Conservation (phyloP, 768 basidiomycete species). For the Candolleomyces efflorescens region DNA sequence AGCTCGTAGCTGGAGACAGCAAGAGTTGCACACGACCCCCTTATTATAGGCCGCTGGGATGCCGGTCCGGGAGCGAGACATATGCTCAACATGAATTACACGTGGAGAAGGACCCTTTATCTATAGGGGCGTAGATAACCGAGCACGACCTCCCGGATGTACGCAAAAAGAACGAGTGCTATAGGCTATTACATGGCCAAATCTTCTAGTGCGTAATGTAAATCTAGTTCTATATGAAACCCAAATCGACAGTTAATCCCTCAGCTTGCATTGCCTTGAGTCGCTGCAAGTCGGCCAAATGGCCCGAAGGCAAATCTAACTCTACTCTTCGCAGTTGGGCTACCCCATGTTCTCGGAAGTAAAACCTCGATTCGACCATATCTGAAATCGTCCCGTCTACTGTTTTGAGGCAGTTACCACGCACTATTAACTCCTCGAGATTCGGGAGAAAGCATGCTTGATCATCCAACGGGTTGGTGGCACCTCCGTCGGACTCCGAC, state of each 20-base stretch:
- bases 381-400: constrained; percentile 26
- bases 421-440: constrained; percentile 25
- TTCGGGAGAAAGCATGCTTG: constrained; percentile 19
- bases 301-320: constrained; percentile 25
- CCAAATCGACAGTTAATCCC: constrained; percentile 26
- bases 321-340: constrained; percentile 25
- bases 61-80: background rate
- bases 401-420: constrained; percentile 24
- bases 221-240: background rate
- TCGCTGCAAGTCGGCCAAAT: constrained; percentile 25
- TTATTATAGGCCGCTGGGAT: background rate
- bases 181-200: no score
- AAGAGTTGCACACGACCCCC: constrained; percentile 2
- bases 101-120: background rate
- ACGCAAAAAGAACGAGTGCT: no score
- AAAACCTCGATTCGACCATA: constrained; percentile 32
- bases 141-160: no score
- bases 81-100: background rate
- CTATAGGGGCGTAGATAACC: background rate
- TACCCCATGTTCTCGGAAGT: constrained; percentile 11
- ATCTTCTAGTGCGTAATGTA: no score
- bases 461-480: background rate
- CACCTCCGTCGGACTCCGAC: constrained; percentile 1
- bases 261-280: constrained; percentile 27
- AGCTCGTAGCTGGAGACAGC: background rate